Evolutionary conservation across 768 basidiomycete genomes (phyloP), one percentile per base, ranked within the genome.

Genomic region (Lactarius evosmus): DNA sequence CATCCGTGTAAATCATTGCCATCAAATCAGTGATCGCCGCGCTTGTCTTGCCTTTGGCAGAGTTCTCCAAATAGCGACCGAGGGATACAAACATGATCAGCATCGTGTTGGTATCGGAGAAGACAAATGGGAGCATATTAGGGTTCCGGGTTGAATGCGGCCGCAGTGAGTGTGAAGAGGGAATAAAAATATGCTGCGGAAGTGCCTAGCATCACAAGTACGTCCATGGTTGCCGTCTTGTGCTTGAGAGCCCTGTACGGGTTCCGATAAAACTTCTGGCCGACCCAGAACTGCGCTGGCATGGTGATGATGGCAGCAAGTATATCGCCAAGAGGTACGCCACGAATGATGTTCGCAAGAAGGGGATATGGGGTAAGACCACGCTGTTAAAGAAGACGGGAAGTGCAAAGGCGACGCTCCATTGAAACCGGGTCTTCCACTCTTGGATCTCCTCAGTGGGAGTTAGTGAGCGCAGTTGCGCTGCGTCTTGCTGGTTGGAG

Each of bases 41-140:
- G 50, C 93, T 95, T 2, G 97, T 98, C 76, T 91, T 92, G 33
- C 97, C 96, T 75, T 98, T 98, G 53, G 97, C 97, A 61, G 88
- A 84, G 76, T 98, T 98, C 78, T 98, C 97, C 55, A 98, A 83
- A 76, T 88, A 97, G 29, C 97, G 87, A 5, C 97, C 97, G 16
- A 98, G 83, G 2, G 93, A 95, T 70, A 98, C 90, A 74, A 99
- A 98, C 78, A 89, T 91, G 82, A 99, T 88, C 66, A 99, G 79
- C 97, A 98, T 98, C 22, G 97, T 97, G 71, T 93, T 97, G 1
- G 97, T 98, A 77, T 99, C 97, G 78, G 98, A 98, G 77, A 98
- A 98, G 51, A 94, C 83, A 73, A 89, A 83, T 2, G 97, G 96
- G 22, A 84, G 87, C 72, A 82, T 92, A 49, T 81, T 81, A 0